phyloP scores from a whole-genome alignment of 805 yeast species.

The Sugiyamaella boreocaroliniensis region DNA sequence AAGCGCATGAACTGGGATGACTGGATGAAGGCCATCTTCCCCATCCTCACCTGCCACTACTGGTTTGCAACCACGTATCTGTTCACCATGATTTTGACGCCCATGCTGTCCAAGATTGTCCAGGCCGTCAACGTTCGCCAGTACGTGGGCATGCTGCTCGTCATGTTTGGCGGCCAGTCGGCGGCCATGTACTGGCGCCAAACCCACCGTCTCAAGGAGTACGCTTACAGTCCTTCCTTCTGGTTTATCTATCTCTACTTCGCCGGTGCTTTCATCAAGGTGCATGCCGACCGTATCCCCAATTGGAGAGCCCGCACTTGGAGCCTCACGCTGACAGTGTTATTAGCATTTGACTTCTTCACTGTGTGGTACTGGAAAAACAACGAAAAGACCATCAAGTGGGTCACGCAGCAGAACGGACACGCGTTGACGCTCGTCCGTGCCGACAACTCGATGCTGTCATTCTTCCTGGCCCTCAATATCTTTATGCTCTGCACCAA shows the following conservation, averaged over 20 bases:
- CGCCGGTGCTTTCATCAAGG: neutral
- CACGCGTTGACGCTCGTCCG: neutral
- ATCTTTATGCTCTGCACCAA: neutral
- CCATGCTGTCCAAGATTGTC: neutral
- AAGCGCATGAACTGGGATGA: neutral
- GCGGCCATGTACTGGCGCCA: neutral
- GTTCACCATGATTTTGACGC: neutral
- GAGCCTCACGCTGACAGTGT: neutral
- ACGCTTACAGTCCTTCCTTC: neutral
- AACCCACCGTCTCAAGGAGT: neutral
- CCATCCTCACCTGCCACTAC: neutral
- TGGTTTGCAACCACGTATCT: constrained; percentile 1
- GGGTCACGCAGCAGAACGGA: neutral
- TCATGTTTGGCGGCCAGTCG: neutral
- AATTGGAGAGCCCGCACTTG: neutral
- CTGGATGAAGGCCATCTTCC: neutral
- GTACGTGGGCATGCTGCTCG: neutral
- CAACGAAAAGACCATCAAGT: neutral
- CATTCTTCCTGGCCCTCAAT: neutral
- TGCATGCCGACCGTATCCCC: neutral
- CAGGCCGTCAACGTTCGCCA: neutral
- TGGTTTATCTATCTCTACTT: constrained; percentile 1
- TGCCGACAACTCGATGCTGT: neutral
- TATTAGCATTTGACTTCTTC: neutral
- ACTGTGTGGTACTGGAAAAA: neutral